Conservation (phyloP, 805 yeast genomes). For the Teunomyces kruisii region DNA sequence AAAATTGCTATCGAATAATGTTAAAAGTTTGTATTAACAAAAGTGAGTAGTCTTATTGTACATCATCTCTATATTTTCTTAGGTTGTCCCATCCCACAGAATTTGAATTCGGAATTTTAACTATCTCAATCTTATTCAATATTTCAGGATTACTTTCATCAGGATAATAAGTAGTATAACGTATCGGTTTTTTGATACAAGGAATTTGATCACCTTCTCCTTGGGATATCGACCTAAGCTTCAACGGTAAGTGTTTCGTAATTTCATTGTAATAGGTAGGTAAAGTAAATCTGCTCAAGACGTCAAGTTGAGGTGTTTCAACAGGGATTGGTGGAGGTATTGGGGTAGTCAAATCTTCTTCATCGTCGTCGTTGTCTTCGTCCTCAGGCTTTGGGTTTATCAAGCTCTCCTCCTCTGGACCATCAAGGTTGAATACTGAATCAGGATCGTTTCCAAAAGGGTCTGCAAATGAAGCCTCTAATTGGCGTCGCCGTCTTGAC, state of each 20-base stretch:
- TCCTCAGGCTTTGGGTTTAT: conserved; percentile 3
- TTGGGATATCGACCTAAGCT: conserved; percentile 11
- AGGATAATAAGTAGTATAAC: conserved; percentile 28
- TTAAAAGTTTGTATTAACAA: neutral
- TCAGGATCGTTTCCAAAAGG: conserved; percentile 13
- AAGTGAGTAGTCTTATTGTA: neutral
- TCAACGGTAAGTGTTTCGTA: conserved; percentile 30
- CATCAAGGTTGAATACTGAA: conserved; percentile 6
- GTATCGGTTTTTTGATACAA: conserved; percentile 34
- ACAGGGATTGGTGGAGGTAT: conserved; percentile 17
- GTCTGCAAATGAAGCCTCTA: conserved; percentile 14
- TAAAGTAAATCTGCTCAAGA: conserved; percentile 27
- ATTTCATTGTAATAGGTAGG: conserved; percentile 37
- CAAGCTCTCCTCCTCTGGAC: conserved; percentile 6
- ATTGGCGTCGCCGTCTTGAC: conserved; percentile 11
- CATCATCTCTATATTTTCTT: conserved; percentile 25
- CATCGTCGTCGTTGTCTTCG: conserved; percentile 11
- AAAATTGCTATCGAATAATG: no score
- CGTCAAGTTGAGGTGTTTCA: conserved; percentile 22
- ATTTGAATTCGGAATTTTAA: conserved; percentile 44
- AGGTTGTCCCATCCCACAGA: conserved; percentile 45
- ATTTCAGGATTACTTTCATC: conserved; percentile 32
- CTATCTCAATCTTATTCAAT: conserved; percentile 37
- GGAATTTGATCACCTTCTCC: conserved; percentile 10
- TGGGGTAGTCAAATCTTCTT: conserved; percentile 8